These are phyloP conservation scores for Rhynchosporium agropyri DNA, from an alignment of 2,329 filamentous ascomycete species.

Conservation along the genomic window DNA sequence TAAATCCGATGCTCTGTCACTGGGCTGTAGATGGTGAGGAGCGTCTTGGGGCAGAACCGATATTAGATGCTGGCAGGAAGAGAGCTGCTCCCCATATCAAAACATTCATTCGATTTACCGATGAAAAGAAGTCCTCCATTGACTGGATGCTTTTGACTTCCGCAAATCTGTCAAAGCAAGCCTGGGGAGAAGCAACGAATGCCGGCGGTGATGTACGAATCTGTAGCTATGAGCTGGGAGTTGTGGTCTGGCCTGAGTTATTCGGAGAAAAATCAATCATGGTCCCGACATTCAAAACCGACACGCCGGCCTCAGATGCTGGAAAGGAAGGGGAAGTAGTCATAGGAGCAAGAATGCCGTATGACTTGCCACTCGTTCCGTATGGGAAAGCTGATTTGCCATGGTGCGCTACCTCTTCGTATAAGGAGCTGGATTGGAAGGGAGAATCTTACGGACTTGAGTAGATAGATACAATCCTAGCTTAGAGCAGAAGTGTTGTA, in stretches of 20 bases:
- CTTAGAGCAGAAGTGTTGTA: not conserved
- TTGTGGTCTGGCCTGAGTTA: conserved; percentile 76
- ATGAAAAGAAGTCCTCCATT: conserved; percentile 22
- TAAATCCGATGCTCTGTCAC: conserved; percentile 71
- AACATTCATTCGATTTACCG: conserved; percentile 73
- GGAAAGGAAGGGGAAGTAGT: conserved; percentile 44
- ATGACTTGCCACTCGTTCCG: conserved; percentile 70
- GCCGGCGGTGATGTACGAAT: conserved; percentile 65
- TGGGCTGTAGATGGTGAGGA: conserved; percentile 66
- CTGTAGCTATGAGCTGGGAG: conserved; percentile 81
- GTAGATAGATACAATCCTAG: not conserved
- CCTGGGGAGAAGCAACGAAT: conserved; percentile 73
- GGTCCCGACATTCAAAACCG: conserved; percentile 67
- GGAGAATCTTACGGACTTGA: conserved; percentile 30
- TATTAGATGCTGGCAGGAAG: conserved; percentile 59
- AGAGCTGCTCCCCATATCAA: conserved; percentile 86
- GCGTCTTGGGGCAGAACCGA: conserved; percentile 22
- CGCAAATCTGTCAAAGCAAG: conserved; percentile 90
- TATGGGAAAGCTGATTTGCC: conserved; percentile 68
- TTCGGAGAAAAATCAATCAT: conserved; percentile 55
- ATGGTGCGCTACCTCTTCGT: conserved; percentile 70
- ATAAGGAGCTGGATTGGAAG: conserved; percentile 60
- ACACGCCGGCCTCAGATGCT: conserved; percentile 50
- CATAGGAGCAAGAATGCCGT: conserved; percentile 79
- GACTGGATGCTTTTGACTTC: conserved; percentile 82